Evolutionary conservation across 306 rosid genomes (phyloP).

Genomic region (Inga oerstediana): DNA sequence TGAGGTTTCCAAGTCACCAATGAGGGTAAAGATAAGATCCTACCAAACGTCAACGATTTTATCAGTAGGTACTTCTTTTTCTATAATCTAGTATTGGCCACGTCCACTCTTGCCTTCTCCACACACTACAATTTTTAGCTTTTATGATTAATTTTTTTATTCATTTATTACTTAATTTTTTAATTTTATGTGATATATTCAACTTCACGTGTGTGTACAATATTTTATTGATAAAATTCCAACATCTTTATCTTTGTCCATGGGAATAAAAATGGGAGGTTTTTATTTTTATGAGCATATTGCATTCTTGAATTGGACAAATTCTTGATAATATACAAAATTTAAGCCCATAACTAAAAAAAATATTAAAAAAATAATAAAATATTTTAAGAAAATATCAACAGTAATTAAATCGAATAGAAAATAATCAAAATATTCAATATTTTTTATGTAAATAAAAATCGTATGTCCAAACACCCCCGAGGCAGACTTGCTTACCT

Average conservation of each 20-base stretch:
- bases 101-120: not conserved
- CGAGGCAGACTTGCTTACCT: not conserved
- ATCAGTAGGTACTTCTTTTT: not conserved
- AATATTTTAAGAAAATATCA: not conserved
- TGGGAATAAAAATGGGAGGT: not conserved
- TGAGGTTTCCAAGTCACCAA: not conserved
- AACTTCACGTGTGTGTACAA: not conserved
- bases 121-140: not conserved
- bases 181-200: not conserved
- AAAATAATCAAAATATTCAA: not conserved
- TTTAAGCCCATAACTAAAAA: not conserved
- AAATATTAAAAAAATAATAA: not conserved
- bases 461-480: not conserved
- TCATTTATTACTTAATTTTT: not conserved
- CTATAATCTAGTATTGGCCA: not conserved
- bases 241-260: not conserved
- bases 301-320: not conserved
- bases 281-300: not conserved
- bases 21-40: slow-evolving; percentile 1
- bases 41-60: not conserved
- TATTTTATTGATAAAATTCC: not conserved
- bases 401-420: too few relatives aligned
- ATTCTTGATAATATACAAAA: not conserved
- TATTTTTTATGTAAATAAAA: not conserved
- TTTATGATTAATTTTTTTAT: not conserved